Evolutionary conservation across 2,329 filamentous ascomycete species (phyloP).

Genomic region (Daldinia sp.): DNA sequence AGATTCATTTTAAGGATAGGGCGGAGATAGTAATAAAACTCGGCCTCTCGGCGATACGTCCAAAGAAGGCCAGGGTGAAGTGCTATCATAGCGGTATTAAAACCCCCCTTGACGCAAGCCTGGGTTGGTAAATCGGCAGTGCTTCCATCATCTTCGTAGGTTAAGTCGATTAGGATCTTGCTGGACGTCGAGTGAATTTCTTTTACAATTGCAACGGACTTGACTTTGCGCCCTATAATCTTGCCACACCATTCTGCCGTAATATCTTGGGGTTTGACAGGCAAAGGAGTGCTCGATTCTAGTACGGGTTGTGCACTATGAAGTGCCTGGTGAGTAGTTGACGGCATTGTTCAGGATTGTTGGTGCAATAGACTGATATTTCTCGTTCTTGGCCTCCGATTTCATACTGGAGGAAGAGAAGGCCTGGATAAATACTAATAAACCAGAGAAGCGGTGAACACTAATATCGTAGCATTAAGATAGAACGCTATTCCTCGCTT

Average conservation of each 20-base stretch:
- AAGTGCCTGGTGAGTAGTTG: background rate
- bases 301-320: slow-evolving; percentile 4
- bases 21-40: slow-evolving; percentile 13
- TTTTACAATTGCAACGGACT: slow-evolving; percentile 4
- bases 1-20: slow-evolving; percentile 19
- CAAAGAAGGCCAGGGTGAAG: slow-evolving; percentile 6
- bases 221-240: slow-evolving; percentile 8
- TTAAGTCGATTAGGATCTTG: slow-evolving; percentile 15
- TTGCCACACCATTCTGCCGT: slow-evolving; percentile 16
- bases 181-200: slow-evolving; percentile 23
- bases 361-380: background rate
- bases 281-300: slow-evolving; percentile 5
- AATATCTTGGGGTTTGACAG: slow-evolving; percentile 12
- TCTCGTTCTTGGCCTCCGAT: background rate
- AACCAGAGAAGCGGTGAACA: background rate
- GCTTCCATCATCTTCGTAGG: background rate
- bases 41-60: slow-evolving; percentile 22
- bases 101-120: slow-evolving; percentile 16
- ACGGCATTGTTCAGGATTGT: slow-evolving; percentile 5
- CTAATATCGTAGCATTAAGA: background rate
- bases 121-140: background rate
- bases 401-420: background rate
- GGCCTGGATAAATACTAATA: background rate
- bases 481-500: background rate
- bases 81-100: slow-evolving; percentile 8